Conservation (phyloP, 2,329 filamentous ascomycete genomes). For the Aspergillus calidoustus region DNA sequence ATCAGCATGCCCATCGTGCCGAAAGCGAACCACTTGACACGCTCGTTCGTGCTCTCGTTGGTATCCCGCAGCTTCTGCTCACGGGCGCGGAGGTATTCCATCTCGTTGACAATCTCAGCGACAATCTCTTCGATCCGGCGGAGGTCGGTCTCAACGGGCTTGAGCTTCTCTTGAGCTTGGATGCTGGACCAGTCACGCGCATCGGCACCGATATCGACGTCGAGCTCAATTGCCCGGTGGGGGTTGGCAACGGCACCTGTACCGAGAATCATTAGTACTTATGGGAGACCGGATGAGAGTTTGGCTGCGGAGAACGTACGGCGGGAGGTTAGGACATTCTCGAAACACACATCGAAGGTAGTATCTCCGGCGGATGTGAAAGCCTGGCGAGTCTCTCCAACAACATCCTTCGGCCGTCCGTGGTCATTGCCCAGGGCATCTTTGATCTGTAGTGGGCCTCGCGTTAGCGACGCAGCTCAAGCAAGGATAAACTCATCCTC, state of each 20-base stretch:
- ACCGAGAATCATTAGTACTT: slow-evolving; percentile 8
- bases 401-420: slow-evolving; percentile 85
- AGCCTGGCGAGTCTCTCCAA: slow-evolving; percentile 87
- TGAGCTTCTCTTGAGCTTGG: slow-evolving; percentile 94
- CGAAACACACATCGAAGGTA: slow-evolving; percentile 95
- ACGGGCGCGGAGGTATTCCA: slow-evolving; percentile 89
- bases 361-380: slow-evolving; percentile 93
- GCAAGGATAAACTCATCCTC: slow-evolving; percentile 2
- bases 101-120: slow-evolving; percentile 84
- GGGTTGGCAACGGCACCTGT: slow-evolving; percentile 52
- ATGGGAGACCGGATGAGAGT: neutral
- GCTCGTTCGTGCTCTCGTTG: slow-evolving; percentile 98
- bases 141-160: slow-evolving; percentile 93
- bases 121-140: slow-evolving; percentile 91
- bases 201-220: slow-evolving; percentile 94
- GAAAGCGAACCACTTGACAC: slow-evolving; percentile 98
- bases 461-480: slow-evolving; percentile 20
- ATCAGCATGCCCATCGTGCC: slow-evolving; percentile 90
- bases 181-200: slow-evolving; percentile 98
- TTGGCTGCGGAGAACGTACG: slow-evolving; percentile 58
- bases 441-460: slow-evolving; percentile 69
- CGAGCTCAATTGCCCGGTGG: slow-evolving; percentile 79
- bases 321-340: slow-evolving; percentile 72
- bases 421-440: slow-evolving; percentile 97
- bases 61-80: slow-evolving; percentile 98